A percentile compares a stretch with the other conserved stretches of the same genome.
phyloP scores from a whole-genome alignment of 768 basidiomycete genomes.

The Suillus americanus region DNA sequence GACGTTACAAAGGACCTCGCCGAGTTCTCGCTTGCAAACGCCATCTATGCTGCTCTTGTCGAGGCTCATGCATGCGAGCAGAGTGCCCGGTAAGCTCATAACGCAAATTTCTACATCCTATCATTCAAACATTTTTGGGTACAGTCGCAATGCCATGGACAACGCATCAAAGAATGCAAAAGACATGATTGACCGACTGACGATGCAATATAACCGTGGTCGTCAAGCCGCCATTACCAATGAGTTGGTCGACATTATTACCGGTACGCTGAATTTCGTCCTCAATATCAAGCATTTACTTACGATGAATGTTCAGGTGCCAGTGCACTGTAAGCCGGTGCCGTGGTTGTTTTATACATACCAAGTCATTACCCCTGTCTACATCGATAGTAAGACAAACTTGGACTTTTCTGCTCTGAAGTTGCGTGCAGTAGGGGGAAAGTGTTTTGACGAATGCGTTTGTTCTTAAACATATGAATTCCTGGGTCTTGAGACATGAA shows the following conservation, averaged over 20 bases:
- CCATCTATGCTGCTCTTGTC: conserved; percentile 89
- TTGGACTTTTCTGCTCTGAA: conserved; percentile 15
- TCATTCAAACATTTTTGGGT: neutral
- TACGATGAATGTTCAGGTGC: conserved; percentile 36
- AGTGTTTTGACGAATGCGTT: neutral
- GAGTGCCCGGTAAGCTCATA: conserved; percentile 68
- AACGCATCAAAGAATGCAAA: conserved; percentile 98
- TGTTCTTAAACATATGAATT: neutral
- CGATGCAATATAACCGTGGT: conserved; percentile 98
- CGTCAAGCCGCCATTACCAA: conserved; percentile 98
- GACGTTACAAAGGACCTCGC: conserved; percentile 91
- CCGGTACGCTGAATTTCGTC: conserved; percentile 53
- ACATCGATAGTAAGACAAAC: conserved; percentile 19
- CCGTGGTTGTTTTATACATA: conserved; percentile 15
- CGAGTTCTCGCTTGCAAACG: conserved; percentile 96
- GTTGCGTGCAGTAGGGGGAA: neutral
- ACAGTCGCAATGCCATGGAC: conserved; percentile 96
- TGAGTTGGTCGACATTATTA: conserved; percentile 91
- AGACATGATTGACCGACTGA: conserved; percentile 86
- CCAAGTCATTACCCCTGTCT: conserved; percentile 11
- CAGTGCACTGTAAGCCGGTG: conserved; percentile 42
- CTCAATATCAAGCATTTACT: neutral
- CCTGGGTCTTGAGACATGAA: neutral
- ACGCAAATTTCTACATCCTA: conserved; percentile 2
- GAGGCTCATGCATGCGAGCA: conserved; percentile 97